Base-by-base conservation (phyloP, 345 rosid genomes). In the Linum tenue region DNA sequence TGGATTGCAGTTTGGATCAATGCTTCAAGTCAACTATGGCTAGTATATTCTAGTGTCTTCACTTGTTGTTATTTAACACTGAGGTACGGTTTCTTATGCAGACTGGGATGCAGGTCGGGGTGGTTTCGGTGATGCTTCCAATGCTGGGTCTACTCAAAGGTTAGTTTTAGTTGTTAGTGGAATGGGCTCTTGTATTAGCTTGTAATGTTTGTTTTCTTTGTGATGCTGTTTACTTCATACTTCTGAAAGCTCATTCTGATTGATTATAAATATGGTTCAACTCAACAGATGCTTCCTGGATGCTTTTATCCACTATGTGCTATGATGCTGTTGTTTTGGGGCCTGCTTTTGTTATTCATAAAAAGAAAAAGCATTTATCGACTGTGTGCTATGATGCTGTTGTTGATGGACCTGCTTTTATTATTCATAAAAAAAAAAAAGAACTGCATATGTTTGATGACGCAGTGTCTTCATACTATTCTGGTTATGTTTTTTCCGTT, bases 41-140 rank as follows among this genome's bases (percentile, higher is more conserved):
- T 48, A 15, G 14, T 48, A 15, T 15, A 48, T 48, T 48, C 14
- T 48, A 48, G 14, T 15, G 14, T 6, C 14, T 48, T 4, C 11
- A 48, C 44, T 0, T 4, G 6, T 41, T 41, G 11, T 15, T 48
- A 48, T 48, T 15, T 48, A 15, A 15, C 53, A 48, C 15, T 48
- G 53, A 48, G 3, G 3, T 10, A 48, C 14, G 53, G 11, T 48
- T 48, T 48, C 61, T 22, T 22, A 22, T 76, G 72, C 78, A 92
- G 98, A 90, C 51, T 90, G 96, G 90, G 94, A 90, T 60, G 75
- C 81, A n/a, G 85, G 88, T 22, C 92, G 86, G 64, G 85, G 88
- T 66, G 88, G 88, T 55, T 83, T 78, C 70, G 78, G 79, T 64
- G 92, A 86, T 78, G 78, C 80, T 65, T 64, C 90, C 39, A 74